Base-by-base conservation (phyloP, 768 basidiomycete genomes). In the Phaeotremella fagi region DNA sequence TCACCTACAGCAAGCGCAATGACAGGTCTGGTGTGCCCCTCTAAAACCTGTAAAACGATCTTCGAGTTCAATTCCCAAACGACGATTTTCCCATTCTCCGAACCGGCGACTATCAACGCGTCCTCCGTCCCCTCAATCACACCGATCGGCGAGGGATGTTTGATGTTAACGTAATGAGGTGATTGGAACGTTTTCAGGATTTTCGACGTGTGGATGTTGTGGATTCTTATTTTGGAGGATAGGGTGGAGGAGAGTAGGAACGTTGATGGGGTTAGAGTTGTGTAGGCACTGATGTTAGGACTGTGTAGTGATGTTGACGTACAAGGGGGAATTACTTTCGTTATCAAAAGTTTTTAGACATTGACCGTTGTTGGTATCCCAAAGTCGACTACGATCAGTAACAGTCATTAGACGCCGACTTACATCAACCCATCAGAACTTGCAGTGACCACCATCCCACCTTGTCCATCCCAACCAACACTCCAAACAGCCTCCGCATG, bases 341-440 rank as follows among this genome's bases (percentile, higher is more conserved):
- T 97, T 91, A 9, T 91, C 92, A 42, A 99, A 75, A 1, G 95
- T 98, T 75, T 95, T 98, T 45, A 99, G 79, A 75, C 95, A 99
- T 75, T 99, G 95, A 1, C 94, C 95, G 2, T 92, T 94, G 50
- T 91, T 85, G 0, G 89, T 85, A 68, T 99, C 94, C 95, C 95
- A 99, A 54, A 98, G 83, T 52, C 95, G 92, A 70, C 94, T 99
- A 67, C 4, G 24, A 45, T 1, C 9, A 33, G 9, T 7, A 26
- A 46, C n/a, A 48, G 31, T 16, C 7, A 16, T 16, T 20, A 16
- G 7, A 20, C 22, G 41, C 20, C 1, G 6, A 76, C 85, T 75
- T 60, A 97, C 95, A 98, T 94, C 37, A 98, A 76, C 4, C 94
- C 95, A 73, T 99, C 95, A 86, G 91, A 94, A 11, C 90, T 88